Evolutionary conservation across 306 rosid species (phyloP).

Genomic region (Argentina anserina): DNA sequence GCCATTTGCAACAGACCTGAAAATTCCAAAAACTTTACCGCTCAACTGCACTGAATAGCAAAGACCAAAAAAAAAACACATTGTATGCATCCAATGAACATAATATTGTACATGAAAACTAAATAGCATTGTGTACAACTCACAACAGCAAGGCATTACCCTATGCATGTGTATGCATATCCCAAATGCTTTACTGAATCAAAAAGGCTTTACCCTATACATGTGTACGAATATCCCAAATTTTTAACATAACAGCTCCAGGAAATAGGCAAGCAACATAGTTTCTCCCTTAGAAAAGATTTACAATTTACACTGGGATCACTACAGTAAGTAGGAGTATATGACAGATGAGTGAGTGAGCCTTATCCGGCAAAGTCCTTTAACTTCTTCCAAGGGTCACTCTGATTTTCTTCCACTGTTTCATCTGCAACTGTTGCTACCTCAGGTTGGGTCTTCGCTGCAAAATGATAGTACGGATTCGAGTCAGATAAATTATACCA

Average conservation of each 20-base stretch:
- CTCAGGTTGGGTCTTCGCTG: conserved; percentile 51
- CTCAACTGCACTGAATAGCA: conserved; percentile 1
- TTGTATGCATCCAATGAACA: conserved; percentile 8
- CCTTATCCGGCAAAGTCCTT: conserved; percentile 76
- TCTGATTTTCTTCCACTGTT: conserved; percentile 50
- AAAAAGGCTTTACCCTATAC: not conserved
- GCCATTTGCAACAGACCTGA: conserved; percentile 80
- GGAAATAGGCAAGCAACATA: not conserved
- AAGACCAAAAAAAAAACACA: not conserved
- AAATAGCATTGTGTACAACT: not conserved
- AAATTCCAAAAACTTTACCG: conserved; percentile 8
- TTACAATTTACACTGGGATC: not conserved
- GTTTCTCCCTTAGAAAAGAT: not conserved
- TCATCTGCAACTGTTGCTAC: conserved; percentile 43
- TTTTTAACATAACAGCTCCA: not conserved
- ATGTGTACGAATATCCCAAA: not conserved
- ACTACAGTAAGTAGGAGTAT: not conserved
- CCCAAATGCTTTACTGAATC: too few relatives aligned
- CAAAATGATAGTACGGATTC: conserved; percentile 30
- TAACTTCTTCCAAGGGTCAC: conserved; percentile 61
- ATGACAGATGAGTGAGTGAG: conserved; percentile 18
- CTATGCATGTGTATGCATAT: not conserved
- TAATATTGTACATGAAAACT: not conserved
- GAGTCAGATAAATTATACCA: conserved; percentile 8
- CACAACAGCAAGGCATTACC: not conserved